These are phyloP conservation scores for Eutrema heterophyllum DNA, from an alignment of 345 rosid species.

Conservation along the genomic window DNA sequence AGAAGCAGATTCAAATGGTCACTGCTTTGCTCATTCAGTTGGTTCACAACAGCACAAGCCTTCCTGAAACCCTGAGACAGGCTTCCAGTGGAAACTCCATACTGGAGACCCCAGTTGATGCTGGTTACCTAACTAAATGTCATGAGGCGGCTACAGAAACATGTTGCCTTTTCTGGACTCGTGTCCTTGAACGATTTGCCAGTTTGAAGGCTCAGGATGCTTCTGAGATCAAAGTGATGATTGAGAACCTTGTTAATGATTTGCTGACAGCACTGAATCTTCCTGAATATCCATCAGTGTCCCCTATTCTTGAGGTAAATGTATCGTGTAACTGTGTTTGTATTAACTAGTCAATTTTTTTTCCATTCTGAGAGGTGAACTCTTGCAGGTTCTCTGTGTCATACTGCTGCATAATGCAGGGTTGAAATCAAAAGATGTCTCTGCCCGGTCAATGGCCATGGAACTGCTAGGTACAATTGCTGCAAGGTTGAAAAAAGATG, in stretches of 20 bases:
- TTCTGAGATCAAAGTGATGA: conserved; percentile 79
- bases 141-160: conserved; percentile 87
- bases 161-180: conserved; percentile 95
- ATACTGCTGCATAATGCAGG: conserved; percentile 95
- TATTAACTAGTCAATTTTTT: conserved; percentile 4
- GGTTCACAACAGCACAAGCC: conserved; percentile 85
- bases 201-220: conserved; percentile 89
- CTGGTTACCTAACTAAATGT: conserved; percentile 56
- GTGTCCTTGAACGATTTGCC: conserved; percentile 87
- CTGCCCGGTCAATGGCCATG: conserved; percentile 93
- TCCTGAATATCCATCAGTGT: conserved; percentile 94
- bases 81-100: conserved; percentile 51
- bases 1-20: conserved; percentile 95
- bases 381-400: conserved; percentile 92
- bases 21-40: conserved; percentile 93
- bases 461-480: conserved; percentile 94
- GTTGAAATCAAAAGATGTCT: conserved; percentile 80
- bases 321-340: conserved; percentile 8
- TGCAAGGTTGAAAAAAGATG: conserved; percentile 83
- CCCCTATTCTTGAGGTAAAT: conserved; percentile 88
- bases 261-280: conserved; percentile 83
- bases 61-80: conserved; percentile 73
- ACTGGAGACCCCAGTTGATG: conserved; percentile 68
- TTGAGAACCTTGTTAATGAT: conserved; percentile 92
- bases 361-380: conserved; percentile 27